Evolutionary conservation across 495 filamentous ascomycete genomes (phyloP).

Genomic region (Talaromyces nanjingensis): DNA sequence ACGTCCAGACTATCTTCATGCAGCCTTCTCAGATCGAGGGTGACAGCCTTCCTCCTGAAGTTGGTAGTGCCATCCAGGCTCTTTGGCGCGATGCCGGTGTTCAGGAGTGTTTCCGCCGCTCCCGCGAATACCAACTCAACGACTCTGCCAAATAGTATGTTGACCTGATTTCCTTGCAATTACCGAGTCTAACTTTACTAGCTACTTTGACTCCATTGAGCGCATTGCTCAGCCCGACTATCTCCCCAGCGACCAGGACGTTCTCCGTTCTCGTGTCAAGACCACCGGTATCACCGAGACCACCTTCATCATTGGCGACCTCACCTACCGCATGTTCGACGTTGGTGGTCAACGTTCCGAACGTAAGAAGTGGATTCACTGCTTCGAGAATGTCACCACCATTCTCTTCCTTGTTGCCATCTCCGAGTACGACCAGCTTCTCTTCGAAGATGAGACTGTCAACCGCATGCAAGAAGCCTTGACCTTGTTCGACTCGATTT

Average conservation of each 20-base stretch:
- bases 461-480: constrained; percentile 99
- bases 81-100: constrained; percentile 94
- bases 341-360: constrained; percentile 98
- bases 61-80: constrained; percentile 85
- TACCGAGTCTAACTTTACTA: constrained; percentile 29
- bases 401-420: constrained; percentile 98
- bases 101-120: constrained; percentile 91
- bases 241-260: constrained; percentile 95
- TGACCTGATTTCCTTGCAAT: neutral
- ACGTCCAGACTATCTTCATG: constrained; percentile 95
- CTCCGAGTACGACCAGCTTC: constrained; percentile 96
- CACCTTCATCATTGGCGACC: constrained; percentile 93
- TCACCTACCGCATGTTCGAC: constrained; percentile 99
- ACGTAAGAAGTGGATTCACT: constrained; percentile 99
- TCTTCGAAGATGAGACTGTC: constrained; percentile 81
- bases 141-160: constrained; percentile 97
- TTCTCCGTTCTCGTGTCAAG: constrained; percentile 95
- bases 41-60: constrained; percentile 88
- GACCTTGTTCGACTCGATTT: constrained; percentile 97
- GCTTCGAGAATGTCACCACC: constrained; percentile 98
- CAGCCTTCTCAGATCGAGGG: constrained; percentile 93
- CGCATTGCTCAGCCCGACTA: constrained; percentile 91
- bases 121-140: constrained; percentile 94
- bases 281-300: constrained; percentile 99
- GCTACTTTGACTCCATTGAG: constrained; percentile 94